Evolutionary conservation across 2,329 filamentous ascomycete genomes (phyloP).

Genomic region (Sporothrix curviconia): DNA sequence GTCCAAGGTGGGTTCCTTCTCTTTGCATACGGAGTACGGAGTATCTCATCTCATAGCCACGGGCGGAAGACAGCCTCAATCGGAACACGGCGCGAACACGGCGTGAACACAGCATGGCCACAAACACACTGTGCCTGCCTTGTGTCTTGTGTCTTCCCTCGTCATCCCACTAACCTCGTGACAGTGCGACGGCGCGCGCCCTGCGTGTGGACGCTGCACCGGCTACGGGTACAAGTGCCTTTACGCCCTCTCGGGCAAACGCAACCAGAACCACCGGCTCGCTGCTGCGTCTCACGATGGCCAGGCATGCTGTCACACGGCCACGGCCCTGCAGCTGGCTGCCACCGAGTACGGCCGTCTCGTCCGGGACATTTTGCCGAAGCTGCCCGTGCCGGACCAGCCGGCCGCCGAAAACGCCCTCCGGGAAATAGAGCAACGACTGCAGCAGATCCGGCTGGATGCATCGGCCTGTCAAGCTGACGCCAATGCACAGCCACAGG

Average conservation of each 20-base stretch:
- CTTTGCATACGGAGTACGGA: not conserved
- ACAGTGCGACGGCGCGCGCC: slow-evolving; percentile 21
- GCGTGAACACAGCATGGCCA: too few species aligned
- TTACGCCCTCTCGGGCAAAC: slow-evolving; percentile 13
- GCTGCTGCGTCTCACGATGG: not conserved
- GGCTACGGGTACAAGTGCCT: slow-evolving; percentile 23
- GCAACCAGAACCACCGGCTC: slow-evolving; percentile 4
- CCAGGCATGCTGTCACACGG: not conserved
- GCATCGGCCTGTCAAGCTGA: too few species aligned
- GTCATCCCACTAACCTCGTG: too few species aligned
- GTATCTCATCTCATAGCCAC: too few species aligned
- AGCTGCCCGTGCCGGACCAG: not conserved
- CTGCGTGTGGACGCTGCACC: slow-evolving; percentile 22
- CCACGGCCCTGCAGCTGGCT: not conserved
- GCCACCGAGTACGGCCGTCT: slow-evolving; percentile 10
- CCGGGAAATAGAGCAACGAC: not conserved
- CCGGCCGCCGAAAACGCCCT: not conserved
- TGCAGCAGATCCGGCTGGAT: too few species aligned
- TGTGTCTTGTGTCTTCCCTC: not conserved
- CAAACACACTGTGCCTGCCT: too few species aligned
- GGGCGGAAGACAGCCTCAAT: too few species aligned
- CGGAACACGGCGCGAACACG: too few species aligned
- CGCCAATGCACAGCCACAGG: not conserved
- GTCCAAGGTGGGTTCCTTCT: slow-evolving; percentile 20
- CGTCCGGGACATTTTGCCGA: not conserved